Percentiles rank a stretch among this genome's conserved stretches.
phyloP scores from a whole-genome alignment of 2,329 filamentous ascomycete genomes.

The Rhytidhysteron rufulum region DNA sequence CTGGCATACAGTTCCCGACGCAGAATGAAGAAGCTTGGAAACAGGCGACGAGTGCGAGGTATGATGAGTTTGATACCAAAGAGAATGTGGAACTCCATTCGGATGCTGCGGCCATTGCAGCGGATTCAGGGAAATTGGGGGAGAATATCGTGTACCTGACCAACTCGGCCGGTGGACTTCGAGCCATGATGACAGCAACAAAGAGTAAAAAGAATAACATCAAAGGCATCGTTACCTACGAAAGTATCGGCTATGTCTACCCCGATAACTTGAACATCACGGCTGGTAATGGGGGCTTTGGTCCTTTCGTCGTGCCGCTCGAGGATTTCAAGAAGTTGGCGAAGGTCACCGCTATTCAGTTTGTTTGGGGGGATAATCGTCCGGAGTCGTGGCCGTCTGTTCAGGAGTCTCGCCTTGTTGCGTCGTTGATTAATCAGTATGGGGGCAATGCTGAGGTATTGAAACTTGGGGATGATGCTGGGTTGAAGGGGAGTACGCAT shows the following conservation, averaged over 20 bases:
- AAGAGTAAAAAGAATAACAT: constrained; percentile 20
- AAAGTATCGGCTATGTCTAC: constrained; percentile 23
- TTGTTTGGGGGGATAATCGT: constrained; percentile 22
- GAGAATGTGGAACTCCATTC: constrained; percentile 19
- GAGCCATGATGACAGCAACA: constrained; percentile 17
- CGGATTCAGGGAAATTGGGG: constrained; percentile 19
- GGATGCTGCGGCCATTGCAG: constrained; percentile 18
- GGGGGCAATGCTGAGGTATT: constrained; percentile 22
- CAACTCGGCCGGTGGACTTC: constrained; percentile 19
- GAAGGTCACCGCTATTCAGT: constrained; percentile 15
- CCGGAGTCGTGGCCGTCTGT: constrained; percentile 15
- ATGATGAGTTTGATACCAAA: constrained; percentile 20
- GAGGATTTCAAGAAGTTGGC: constrained; percentile 21
- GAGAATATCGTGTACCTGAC: constrained; percentile 20
- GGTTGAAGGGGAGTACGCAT: constrained; percentile 21
- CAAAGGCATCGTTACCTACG: constrained; percentile 22
- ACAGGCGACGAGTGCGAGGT: constrained; percentile 18
- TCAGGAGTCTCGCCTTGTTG: constrained; percentile 11
- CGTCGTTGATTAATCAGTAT: constrained; percentile 20
- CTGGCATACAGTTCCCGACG: constrained; percentile 20
- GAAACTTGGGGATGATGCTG: constrained; percentile 16
- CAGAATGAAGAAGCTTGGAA: constrained; percentile 15
- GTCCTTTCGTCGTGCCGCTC: constrained; percentile 18
- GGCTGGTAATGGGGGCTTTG: constrained; percentile 17
- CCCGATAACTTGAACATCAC: constrained; percentile 20